Conservation (phyloP, 208 protist species). For the Herpetomonas tarakana region DNA sequence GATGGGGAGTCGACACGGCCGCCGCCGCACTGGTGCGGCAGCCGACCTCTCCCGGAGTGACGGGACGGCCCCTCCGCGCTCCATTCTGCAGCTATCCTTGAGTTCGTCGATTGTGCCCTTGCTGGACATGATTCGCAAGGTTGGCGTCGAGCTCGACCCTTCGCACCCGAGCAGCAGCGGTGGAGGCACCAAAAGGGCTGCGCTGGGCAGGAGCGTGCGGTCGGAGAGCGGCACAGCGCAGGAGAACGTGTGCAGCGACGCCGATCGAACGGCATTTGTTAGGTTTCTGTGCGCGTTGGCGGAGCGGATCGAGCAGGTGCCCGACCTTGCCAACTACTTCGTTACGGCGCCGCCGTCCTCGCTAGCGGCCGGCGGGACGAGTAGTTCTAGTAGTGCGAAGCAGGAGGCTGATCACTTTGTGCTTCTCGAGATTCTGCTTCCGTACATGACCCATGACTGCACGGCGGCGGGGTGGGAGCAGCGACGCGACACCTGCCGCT, state of each 20-base stretch:
- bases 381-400: not conserved
- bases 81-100: constrained; percentile 59
- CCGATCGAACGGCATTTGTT: constrained; percentile 40
- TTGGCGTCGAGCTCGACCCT: constrained; percentile 37
- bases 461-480: constrained; percentile 33
- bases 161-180: not conserved
- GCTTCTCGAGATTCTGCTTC: constrained; percentile 43
- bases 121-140: constrained; percentile 57
- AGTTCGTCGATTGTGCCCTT: constrained; percentile 46
- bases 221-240: not conserved
- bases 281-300: constrained; percentile 55
- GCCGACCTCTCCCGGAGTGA: not conserved
- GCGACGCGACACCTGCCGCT: constrained; percentile 47
- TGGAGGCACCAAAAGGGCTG: not conserved
- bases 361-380: not conserved
- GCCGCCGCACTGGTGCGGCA: no score
- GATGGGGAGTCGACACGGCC: not conserved
- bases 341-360: not conserved
- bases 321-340: constrained; percentile 60
- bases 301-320: constrained; percentile 58
- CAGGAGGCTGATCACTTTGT: constrained; percentile 16
- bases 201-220: not conserved
- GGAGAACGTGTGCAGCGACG: constrained; percentile 19
- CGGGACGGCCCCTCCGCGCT: constrained; percentile 21
- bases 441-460: constrained; percentile 47